Evolutionary conservation across 768 basidiomycete species (phyloP), one percentile per base, ranked within the genome.

Genomic region (Phanerochaete sordida): DNA sequence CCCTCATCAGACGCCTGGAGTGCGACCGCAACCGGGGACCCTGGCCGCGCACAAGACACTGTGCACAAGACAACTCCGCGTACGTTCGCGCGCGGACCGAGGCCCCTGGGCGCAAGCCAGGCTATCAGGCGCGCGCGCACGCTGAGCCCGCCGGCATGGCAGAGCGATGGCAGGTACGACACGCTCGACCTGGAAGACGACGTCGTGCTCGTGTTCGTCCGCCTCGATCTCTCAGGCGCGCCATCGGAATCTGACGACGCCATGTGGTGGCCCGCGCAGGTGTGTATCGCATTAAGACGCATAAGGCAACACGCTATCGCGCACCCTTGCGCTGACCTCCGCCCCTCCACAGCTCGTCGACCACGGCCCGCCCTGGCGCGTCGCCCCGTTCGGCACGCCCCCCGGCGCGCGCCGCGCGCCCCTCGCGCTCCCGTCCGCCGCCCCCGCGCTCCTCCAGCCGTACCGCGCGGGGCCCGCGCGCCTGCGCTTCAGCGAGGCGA

Each of bases 241-340:
- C 59, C 67, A 2, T 46, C 57, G 13, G 58, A 60, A 16, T 47
- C 43, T 12, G 58, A 48, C 1, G 51, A 57, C 19, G 62, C 66
- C 12, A 58, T 84, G 39, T 91, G 89, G 89, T 91, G 89, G 89
- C 89, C 89, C 23, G 86, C 78, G 28, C 79, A 80, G 76, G 89
- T 89, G 66, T 64, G 76, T 26, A 45, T 46, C 53, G 58, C 50
- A 9, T 43, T 6, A 2, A 50, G 67, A 68, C 61, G 72, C 9
- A 67, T 53, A 28, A 19, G 75, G 2, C 69, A 64, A 54, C 66
- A 67, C 31, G 48, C 66, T 51, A 11, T 49, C 28, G 6, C 2
- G 35, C 39, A 54, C 35, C 33, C 33, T n/a, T 35, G 33, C 13
- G 7, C 33, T 54, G 23, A 43, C 59, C 33, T 64, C 31, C 50